A percentile compares a stretch with the other conserved stretches of the same genome.
These are phyloP conservation scores for Agastache rugosa DNA, from an alignment of 257 asterid genomes.

Conservation along the genomic window DNA sequence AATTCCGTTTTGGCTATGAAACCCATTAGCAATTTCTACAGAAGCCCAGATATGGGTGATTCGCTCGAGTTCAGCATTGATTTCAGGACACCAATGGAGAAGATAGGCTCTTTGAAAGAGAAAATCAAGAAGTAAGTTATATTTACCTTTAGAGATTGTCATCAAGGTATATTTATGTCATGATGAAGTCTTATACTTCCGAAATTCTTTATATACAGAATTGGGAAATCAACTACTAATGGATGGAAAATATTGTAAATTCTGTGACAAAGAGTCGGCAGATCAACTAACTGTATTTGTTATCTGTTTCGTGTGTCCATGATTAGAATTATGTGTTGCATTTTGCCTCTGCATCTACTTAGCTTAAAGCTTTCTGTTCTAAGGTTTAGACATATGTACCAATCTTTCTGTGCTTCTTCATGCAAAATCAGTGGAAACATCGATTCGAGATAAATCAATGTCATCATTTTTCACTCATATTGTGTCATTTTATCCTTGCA, in stretches of 20 bases:
- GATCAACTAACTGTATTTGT: background rate
- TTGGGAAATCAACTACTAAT: background rate
- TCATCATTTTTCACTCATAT: background rate
- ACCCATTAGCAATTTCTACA: constrained; percentile 55
- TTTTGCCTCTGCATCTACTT: background rate
- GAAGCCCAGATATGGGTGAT: constrained; percentile 64
- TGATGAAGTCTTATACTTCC: background rate
- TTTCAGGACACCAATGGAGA: constrained; percentile 53
- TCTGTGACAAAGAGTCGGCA: background rate
- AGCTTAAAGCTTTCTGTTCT: background rate
- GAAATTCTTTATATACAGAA: background rate
- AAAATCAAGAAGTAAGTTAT: constrained; percentile 47
- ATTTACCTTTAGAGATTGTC: background rate
- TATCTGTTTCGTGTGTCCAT: background rate
- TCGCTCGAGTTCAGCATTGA: constrained; percentile 50
- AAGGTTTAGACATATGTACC: background rate
- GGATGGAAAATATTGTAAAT: background rate
- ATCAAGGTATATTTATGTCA: background rate
- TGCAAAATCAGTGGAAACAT: background rate
- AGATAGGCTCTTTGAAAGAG: constrained; percentile 49
- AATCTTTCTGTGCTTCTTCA: background rate
- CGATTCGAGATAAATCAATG: background rate
- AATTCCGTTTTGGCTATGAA: constrained; percentile 52
- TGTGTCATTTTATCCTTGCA: background rate
- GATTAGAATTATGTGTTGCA: background rate